Base-by-base conservation (phyloP, 2,329 filamentous ascomycete genomes). In the Ophiostoma himal-ulmi region DNA sequence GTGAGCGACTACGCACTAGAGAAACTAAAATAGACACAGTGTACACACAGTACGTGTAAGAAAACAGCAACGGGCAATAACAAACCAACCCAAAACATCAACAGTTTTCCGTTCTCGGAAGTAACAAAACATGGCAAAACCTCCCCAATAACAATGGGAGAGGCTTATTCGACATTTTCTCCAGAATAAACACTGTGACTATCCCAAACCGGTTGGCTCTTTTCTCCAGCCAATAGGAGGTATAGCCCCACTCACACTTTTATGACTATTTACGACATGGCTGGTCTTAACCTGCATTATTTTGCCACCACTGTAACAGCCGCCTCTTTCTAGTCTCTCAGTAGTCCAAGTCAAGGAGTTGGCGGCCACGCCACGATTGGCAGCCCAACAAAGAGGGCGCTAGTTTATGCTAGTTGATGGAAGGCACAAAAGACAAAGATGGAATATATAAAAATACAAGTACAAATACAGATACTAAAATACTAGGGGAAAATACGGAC, bases 41-140 rank as follows among this genome's bases (percentile, higher is more conserved):
- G 7, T 8, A 13, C n/a, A 14, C 10, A 57, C 52, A 57, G 52
- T 57, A 57, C 52, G 52, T 7, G 52, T 10, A 57, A 22, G n/a
- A 57, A 57, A 57, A 57, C 52, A 57, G 52, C 52, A 57, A 57
- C 52, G 17, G 17, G 5, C 44, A 20, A 17, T 20, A 39, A 39
- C 11, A 39, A 39, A 30, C 4, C n/a, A 11, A 22, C 52, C 8
- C 6, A 26, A 62, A 34, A 34, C 57, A 62, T 17, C 57, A 62
- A 62, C 57, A 62, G 26, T 62, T 30, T 62, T 30, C 57, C 57
- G 57, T 17, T 34, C 14, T 34, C 57, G 57, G 57, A 62, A 62
- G 57, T 62, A 34, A 34, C 26, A 6, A 62, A 62, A 62, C 26
- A 57, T n/a, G 6, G 44, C 14, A 3, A 41, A 41, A 30, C 3